A percentile compares a stretch with the other conserved stretches of the same genome.
phyloP scores from a whole-genome alignment of 2,329 filamentous ascomycete genomes.

The Coniosporium tulheliwenetii region DNA sequence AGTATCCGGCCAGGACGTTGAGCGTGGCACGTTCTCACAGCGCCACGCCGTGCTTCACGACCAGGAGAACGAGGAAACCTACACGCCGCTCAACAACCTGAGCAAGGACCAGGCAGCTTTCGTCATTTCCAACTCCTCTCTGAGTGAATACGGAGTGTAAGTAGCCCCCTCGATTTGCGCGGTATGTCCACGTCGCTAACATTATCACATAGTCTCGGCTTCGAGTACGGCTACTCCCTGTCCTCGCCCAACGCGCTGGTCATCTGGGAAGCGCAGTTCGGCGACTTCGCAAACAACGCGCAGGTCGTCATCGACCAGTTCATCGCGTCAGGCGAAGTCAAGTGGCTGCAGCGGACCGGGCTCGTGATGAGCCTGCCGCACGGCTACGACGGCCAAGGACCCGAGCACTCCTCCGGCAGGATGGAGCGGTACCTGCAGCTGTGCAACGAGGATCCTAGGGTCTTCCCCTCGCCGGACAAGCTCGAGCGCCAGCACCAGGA shows the following conservation, averaged over 20 bases:
- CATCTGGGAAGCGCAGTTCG: conserved; percentile 99
- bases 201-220: conserved; percentile 51
- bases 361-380: conserved; percentile 93
- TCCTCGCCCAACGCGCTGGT: conserved; percentile 94
- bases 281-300: conserved; percentile 98
- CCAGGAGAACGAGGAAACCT: conserved; percentile 84
- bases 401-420: conserved; percentile 93
- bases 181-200: conserved; percentile 10
- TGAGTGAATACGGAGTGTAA: conserved; percentile 53
- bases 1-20: conserved; percentile 95
- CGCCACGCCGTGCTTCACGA: conserved; percentile 95
- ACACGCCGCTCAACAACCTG: conserved; percentile 81
- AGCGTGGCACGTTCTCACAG: conserved; percentile 98
- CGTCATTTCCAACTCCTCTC: conserved; percentile 91
- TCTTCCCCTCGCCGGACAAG: conserved; percentile 79
- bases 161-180: conserved; percentile 11
- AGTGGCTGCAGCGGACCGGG: conserved; percentile 97
- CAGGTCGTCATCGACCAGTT: conserved; percentile 99
- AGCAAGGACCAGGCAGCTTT: conserved; percentile 88
- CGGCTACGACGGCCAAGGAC: conserved; percentile 95
- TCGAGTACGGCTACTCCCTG: conserved; percentile 96
- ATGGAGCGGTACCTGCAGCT: conserved; percentile 96
- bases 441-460: conserved; percentile 89
- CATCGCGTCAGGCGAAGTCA: conserved; percentile 90
- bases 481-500: conserved; percentile 96